These are phyloP conservation scores for Phyllosticta citriasiana DNA, from an alignment of 2,329 filamentous ascomycete species.

Conservation along the genomic window DNA sequence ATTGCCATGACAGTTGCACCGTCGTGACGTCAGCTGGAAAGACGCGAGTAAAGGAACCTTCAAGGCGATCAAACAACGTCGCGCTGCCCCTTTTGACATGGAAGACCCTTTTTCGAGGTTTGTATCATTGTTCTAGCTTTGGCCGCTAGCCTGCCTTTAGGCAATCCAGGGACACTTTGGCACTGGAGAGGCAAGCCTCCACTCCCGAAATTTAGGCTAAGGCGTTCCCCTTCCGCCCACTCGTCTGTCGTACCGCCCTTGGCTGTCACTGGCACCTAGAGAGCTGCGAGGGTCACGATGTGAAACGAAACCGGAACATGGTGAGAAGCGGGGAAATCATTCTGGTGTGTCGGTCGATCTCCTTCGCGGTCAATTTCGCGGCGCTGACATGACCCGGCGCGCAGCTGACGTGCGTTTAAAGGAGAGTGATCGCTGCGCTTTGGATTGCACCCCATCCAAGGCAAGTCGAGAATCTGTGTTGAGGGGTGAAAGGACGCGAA, in stretches of 20 bases:
- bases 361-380: neutral
- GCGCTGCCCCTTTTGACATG: neutral
- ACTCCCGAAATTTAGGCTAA: neutral
- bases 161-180: neutral
- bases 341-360: neutral
- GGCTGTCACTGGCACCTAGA: neutral
- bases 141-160: neutral
- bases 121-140: neutral
- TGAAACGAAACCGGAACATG: neutral
- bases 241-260: neutral
- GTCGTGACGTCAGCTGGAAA: neutral
- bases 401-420: neutral
- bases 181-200: neutral
- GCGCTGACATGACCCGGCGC: neutral
- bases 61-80: neutral
- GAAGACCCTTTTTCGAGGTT: neutral
- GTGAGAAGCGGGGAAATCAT: neutral
- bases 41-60: neutral
- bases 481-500: too few relatives aligned
- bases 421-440: neutral
- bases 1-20: neutral
- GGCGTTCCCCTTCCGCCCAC: neutral
- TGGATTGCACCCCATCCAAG: neutral
- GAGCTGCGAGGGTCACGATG: neutral
- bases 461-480: neutral